Evolutionary conservation across 2,329 filamentous ascomycete genomes (phyloP).

Genomic region (Macrophomina pseudophaseolina): DNA sequence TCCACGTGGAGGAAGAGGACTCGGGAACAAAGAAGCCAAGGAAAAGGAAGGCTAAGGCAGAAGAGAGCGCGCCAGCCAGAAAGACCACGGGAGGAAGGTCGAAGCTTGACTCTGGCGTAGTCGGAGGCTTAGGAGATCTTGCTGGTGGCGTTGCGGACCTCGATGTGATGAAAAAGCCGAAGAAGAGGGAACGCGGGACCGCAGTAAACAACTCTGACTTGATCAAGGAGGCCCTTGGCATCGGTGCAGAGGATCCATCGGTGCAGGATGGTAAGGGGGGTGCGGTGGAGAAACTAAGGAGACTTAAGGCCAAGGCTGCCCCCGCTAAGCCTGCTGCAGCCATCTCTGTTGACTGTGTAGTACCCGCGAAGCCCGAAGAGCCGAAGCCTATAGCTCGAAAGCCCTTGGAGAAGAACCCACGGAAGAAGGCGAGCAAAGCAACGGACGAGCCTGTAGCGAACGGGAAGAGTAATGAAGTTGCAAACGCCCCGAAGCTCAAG

Average conservation of each 20-base stretch:
- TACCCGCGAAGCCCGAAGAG: neutral
- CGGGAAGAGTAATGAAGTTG: too few species aligned
- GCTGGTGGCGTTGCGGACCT: neutral
- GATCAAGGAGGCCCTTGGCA: neutral
- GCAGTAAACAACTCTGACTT: neutral
- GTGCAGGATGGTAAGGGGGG: constrained; percentile 24
- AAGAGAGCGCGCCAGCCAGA: neutral
- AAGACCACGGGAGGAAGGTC: too few species aligned
- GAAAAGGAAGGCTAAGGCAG: neutral
- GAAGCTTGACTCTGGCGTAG: neutral
- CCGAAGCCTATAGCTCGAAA: constrained; percentile 38
- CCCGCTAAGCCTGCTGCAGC: neutral
- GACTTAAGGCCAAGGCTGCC: neutral
- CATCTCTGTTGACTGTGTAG: neutral
- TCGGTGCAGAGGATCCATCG: constrained; percentile 28
- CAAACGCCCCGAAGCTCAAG: neutral
- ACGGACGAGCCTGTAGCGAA: too few species aligned
- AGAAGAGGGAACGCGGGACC: constrained; percentile 25
- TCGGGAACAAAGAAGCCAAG: constrained; percentile 29
- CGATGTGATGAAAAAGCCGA: constrained; percentile 7
- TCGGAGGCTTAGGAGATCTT: neutral
- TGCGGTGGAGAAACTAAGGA: neutral
- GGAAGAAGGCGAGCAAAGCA: neutral
- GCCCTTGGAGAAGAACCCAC: constrained; percentile 22
- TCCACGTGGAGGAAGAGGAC: neutral